These are phyloP conservation scores for Salvia hispanica DNA, from an alignment of 257 asterid species.

Conservation along the genomic window DNA sequence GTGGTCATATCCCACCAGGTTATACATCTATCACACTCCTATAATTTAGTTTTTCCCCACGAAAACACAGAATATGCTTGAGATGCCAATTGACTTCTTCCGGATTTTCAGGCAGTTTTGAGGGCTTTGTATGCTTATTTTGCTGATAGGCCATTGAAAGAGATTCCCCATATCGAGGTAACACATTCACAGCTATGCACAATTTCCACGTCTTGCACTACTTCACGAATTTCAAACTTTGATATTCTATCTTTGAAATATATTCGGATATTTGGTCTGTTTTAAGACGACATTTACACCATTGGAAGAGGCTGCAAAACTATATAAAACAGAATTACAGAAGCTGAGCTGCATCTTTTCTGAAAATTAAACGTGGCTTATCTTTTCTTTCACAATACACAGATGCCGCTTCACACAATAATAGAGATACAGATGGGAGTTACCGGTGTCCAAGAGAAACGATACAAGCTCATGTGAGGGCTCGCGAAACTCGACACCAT, in stretches of 20 bases:
- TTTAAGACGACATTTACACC: not conserved
- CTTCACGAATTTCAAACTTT: too few relatives aligned
- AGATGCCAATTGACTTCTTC: conserved; percentile 28
- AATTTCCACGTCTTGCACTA: not conserved
- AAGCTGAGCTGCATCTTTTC: conserved; percentile 9
- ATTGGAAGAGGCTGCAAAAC: not conserved
- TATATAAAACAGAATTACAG: not conserved
- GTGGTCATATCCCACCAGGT: conserved; percentile 99
- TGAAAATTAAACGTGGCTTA: not conserved
- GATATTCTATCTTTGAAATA: not conserved
- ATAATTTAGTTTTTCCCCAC: conserved; percentile 23
- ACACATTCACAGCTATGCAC: conserved; percentile 15
- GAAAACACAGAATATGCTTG: conserved; percentile 15
- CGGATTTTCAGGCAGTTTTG: conserved; percentile 74
- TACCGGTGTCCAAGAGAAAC: conserved; percentile 95
- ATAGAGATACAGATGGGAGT: conserved; percentile 99
- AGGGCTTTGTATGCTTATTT: conserved; percentile 97
- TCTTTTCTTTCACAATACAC: conserved; percentile 31
- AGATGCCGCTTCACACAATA: conserved; percentile 96
- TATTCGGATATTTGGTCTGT: too few relatives aligned
- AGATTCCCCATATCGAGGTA: conserved; percentile 97
- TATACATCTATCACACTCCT: conserved; percentile 13
- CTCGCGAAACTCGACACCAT: not conserved
- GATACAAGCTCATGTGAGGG: conserved; percentile 86
- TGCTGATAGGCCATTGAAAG: conserved; percentile 97